Conservation (phyloP, 2,329 filamentous ascomycete genomes). For the Beauveria asiatica region DNA sequence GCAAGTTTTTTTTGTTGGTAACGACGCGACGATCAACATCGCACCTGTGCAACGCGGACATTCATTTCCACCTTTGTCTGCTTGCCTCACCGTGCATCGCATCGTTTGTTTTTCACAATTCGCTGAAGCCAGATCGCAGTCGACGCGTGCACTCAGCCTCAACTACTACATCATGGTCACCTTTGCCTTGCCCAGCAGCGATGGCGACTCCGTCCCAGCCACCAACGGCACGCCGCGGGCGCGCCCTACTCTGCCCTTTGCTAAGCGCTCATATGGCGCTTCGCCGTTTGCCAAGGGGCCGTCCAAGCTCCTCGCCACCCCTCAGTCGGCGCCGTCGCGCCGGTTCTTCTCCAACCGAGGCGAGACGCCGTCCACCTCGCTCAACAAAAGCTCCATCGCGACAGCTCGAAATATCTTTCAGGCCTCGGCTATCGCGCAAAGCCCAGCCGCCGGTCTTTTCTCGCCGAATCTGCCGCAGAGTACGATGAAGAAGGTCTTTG, state of each 20-base stretch:
- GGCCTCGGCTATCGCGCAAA: conserved; percentile 28
- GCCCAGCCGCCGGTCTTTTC: conserved; percentile 28
- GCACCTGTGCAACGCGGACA: neutral
- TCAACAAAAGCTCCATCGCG: conserved; percentile 28
- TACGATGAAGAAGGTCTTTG: conserved; percentile 40
- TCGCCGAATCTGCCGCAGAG: conserved; percentile 37
- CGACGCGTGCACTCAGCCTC: neutral
- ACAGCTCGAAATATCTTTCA: conserved; percentile 34
- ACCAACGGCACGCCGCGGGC: conserved; percentile 29
- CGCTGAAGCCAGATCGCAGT: neutral
- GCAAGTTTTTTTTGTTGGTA: neutral
- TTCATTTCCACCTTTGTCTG: neutral
- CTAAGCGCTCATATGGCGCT: conserved; percentile 32
- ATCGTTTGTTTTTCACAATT: neutral
- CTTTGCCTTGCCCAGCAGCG: conserved; percentile 28
- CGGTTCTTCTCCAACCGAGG: conserved; percentile 28
- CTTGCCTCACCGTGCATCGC: neutral
- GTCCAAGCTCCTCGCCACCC: conserved; percentile 29
- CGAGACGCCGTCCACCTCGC: conserved; percentile 26
- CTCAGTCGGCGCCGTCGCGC: conserved; percentile 29
- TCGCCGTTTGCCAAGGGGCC: conserved; percentile 24
- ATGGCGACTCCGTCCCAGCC: conserved; percentile 23
- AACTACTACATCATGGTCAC: conserved; percentile 25
- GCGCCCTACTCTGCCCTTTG: conserved; percentile 34
- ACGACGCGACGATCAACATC: neutral